Percentiles rank a stretch among this genome's conserved stretches.
These are phyloP conservation scores for Citeromyces nyonsensis DNA, from an alignment of 805 yeast genomes.

Conservation along the genomic window DNA sequence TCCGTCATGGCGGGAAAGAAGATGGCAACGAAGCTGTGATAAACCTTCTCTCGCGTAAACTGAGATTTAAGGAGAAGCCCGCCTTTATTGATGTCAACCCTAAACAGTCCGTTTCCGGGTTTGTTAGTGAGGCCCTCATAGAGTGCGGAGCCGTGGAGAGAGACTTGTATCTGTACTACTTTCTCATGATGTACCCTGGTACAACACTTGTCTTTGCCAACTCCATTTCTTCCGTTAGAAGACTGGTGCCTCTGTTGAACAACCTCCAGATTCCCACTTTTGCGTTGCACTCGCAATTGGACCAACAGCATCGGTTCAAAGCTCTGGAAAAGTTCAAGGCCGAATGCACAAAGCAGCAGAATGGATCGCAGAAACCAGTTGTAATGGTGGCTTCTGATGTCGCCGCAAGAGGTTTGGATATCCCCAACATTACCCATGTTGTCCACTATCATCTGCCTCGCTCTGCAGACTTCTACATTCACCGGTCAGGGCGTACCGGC, in stretches of 20 bases:
- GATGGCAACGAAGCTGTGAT: slow-evolving; percentile 53
- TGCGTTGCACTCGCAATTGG: slow-evolving; percentile 86
- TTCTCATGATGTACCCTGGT: slow-evolving; percentile 75
- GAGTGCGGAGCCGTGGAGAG: slow-evolving; percentile 87
- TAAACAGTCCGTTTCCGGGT: slow-evolving; percentile 57
- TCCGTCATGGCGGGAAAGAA: slow-evolving; percentile 17
- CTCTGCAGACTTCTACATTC: slow-evolving; percentile 97
- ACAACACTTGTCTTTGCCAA: slow-evolving; percentile 84
- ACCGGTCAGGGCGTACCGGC: slow-evolving; percentile 99
- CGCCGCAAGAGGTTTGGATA: slow-evolving; percentile 99
- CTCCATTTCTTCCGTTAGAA: slow-evolving; percentile 87
- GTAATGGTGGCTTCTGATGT: slow-evolving; percentile 98
- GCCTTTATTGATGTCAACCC: slow-evolving; percentile 77
- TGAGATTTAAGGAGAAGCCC: slow-evolving; percentile 63
- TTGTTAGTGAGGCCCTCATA: slow-evolving; percentile 70
- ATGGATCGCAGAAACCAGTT: too few relatives aligned
- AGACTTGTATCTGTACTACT: slow-evolving; percentile 82
- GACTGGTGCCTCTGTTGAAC: slow-evolving; percentile 62
- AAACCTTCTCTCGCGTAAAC: slow-evolving; percentile 46
- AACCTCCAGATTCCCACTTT: slow-evolving; percentile 53
- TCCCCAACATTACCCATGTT: slow-evolving; percentile 96
- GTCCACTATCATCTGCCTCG: slow-evolving; percentile 94
- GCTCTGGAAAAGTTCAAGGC: slow-evolving; percentile 92
- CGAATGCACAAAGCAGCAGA: too few relatives aligned
- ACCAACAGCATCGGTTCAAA: slow-evolving; percentile 82